Base-by-base conservation (phyloP, 192 early-diverging fungal genomes). In the Backusella sp. region DNA sequence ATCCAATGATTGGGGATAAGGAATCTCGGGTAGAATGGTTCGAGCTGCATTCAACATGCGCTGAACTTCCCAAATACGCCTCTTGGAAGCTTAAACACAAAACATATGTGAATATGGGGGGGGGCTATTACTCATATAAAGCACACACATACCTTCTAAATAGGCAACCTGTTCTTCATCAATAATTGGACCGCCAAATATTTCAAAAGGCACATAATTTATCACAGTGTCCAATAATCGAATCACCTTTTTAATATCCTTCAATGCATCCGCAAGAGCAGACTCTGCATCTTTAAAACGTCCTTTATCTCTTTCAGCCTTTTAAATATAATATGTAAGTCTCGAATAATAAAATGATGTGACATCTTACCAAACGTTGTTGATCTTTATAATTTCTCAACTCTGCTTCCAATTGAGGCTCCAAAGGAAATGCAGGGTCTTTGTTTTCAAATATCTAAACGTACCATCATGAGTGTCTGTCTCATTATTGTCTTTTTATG, bases 11-110 rank as follows among this genome's bases (percentile, higher is more conserved):
- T 39, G 70, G 36, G 79, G 79, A 53, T 74, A 59, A 26, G 79
- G 79, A 6, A 80, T 80, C 53, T 80, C 79, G 2, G 79, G 79
- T 26, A 80, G 32, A 4, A 71, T 37, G 0, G 56, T 65, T 17
- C 79, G 66, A 14, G 73, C 79, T 3, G 35, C 4, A 44, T 80
- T 73, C 15, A 80, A 49, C 49, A 30, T n/a, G 34, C 71, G 56
- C 30, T 80, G 79, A 23, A 56, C 28, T 37, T 67, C 62, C 44
- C 52, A 73, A 35, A 68, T 5, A 41, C 66, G 65, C 32, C 28
- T 75, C 35, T 44, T 42, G 1, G 74, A n/a, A 67, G 41, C 74
- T 75, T 75, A 66, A 0, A 32, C 4, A 8, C 42, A 14, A 14
- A 44, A 17, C 2, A 17, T 7, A 41, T 41, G 42, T 5, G 15